Base-by-base conservation (phyloP, 1,139 yeast species). In the Yamadazyma diospyri region DNA sequence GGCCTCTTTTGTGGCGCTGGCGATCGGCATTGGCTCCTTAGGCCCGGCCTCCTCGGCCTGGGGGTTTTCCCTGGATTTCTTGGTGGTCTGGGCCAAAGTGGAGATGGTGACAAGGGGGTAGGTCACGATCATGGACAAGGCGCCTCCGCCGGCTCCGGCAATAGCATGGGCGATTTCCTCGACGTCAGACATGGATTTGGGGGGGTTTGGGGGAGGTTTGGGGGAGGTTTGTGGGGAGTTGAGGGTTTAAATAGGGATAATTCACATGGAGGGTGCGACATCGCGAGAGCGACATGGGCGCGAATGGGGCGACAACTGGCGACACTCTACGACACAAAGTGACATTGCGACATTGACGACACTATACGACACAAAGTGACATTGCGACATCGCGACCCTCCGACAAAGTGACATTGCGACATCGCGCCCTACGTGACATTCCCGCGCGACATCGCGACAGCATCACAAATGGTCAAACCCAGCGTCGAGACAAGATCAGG, bases 121-220 rank as follows among this genome's bases (percentile, higher is more conserved):
- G 2, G 96, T 85, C 27, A 83, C 80, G 2, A 82, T 72, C 81
- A 87, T 83, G 6, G 95, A 77, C 29, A 86, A 71, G 25, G 94
- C 88, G 15, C 97, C 97, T 23, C 95, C 95, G 9, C 92, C 83
- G 31, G 96, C 95, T 10, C 97, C 97, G 9, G 95, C 85, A 15
- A 88, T 60, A 11, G 96, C 96, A 52, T 88, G 96, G 25, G 94
- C 89, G 25, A 76, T 55, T 44, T 78, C 79, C 46, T 73, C 77
- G 15, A 52, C 47, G 36, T 57, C 64, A n/a, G 62, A 50, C 68
- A 61, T 61, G 4, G 20, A 18, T 18, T 18, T 14, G n/a, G n/a
- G n/a, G n/a, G n/a, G n/a, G n/a, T n/a, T n/a, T n/a, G n/a, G n/a
- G n/a, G n/a, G n/a, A n/a, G n/a, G n/a, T n/a, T n/a, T n/a, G n/a